Evolutionary conservation across 805 yeast species (phyloP).

Genomic region (Candida namnaoensis): DNA sequence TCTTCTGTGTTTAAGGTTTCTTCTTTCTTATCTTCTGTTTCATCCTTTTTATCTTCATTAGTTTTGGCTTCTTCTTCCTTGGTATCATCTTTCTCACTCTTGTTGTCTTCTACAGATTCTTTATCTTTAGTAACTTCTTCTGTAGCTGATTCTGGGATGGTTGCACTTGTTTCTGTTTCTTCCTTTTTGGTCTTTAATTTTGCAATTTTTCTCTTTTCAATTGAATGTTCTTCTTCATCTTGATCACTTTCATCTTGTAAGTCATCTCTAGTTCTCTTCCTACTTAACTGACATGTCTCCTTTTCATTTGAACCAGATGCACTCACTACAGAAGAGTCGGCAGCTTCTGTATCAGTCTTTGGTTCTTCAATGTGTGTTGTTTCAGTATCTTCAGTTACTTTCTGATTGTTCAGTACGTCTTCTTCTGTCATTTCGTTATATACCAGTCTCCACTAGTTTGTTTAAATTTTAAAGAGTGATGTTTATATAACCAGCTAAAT

Average conservation of each 20-base stretch:
- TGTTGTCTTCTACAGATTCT: not conserved
- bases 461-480: too few species aligned
- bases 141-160: constrained; percentile 1
- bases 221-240: constrained; percentile 11
- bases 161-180: not conserved
- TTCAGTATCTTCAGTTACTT: too few species aligned
- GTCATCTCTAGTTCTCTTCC: constrained; percentile 21
- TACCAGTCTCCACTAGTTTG: too few species aligned
- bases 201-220: constrained; percentile 1
- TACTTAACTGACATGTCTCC: constrained; percentile 5
- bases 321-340: too few species aligned
- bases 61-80: constrained; percentile 6
- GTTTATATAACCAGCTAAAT: too few species aligned
- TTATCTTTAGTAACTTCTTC: constrained; percentile 1
- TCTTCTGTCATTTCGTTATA: too few species aligned
- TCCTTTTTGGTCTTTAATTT: constrained; percentile 2
- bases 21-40: constrained; percentile 2
- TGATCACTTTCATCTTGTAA: constrained; percentile 13
- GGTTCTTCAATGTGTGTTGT: not conserved
- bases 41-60: not conserved
- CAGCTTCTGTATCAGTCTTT: too few species aligned
- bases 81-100: constrained; percentile 7
- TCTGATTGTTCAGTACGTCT: too few species aligned
- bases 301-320: not conserved
- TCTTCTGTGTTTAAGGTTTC: not conserved